Percentiles rank a stretch among this genome's conserved stretches.
Conservation (phyloP, 2,329 filamentous ascomycete genomes). For the Fusarium equiseti region DNA sequence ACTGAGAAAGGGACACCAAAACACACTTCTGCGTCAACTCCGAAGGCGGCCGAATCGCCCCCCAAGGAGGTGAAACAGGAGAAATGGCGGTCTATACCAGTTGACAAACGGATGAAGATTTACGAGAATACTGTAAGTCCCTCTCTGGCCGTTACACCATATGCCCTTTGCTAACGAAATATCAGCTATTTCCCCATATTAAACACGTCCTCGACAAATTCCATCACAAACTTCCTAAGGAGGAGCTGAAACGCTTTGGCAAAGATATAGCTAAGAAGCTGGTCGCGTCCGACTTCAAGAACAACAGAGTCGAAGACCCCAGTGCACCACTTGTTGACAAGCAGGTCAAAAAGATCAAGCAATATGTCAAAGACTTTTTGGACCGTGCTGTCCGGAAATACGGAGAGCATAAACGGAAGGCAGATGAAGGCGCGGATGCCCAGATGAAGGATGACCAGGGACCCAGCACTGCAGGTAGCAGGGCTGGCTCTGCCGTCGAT, state of each 20-base stretch:
- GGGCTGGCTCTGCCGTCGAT: slow-evolving; percentile 21
- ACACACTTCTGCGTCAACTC: slow-evolving; percentile 70
- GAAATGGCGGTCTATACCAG: slow-evolving; percentile 75
- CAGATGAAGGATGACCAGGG: slow-evolving; percentile 34
- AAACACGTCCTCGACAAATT: slow-evolving; percentile 90
- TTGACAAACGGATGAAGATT: slow-evolving; percentile 93
- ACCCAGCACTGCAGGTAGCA: slow-evolving; percentile 10
- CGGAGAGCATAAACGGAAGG: slow-evolving; percentile 71
- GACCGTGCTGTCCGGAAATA: slow-evolving; percentile 87
- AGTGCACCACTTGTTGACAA: slow-evolving; percentile 77
- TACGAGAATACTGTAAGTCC: slow-evolving; percentile 89
- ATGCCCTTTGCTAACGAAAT: slow-evolving; percentile 22
- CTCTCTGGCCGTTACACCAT: neutral
- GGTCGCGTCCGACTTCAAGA: slow-evolving; percentile 91
- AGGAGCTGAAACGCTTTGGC: slow-evolving; percentile 73
- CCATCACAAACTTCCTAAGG: slow-evolving; percentile 85
- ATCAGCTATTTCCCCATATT: slow-evolving; percentile 85
- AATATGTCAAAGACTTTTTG: slow-evolving; percentile 85
- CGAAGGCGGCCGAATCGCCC: slow-evolving; percentile 68
- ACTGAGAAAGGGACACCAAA: slow-evolving; percentile 73
- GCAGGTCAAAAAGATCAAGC: slow-evolving; percentile 84
- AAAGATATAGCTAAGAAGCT: slow-evolving; percentile 86
- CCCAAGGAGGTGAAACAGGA: slow-evolving; percentile 72
- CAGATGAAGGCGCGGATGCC: slow-evolving; percentile 53
- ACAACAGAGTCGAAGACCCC: slow-evolving; percentile 86